A percentile compares a stretch with the other conserved stretches of the same genome.
Conservation (phyloP, 1,139 yeast species). For the Meyerozyma athensensis region DNA sequence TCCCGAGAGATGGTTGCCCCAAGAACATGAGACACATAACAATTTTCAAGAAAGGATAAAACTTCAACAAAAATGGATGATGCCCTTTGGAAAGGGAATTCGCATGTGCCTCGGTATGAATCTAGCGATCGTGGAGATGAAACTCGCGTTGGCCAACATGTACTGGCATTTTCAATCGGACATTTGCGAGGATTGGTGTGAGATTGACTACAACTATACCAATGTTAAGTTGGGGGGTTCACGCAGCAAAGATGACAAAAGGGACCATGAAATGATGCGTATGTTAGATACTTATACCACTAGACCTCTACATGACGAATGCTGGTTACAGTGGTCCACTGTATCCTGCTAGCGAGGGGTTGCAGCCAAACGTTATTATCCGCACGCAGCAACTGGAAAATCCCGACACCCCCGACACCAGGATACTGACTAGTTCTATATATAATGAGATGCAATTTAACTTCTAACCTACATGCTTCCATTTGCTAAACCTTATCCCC, state of each 20-base stretch:
- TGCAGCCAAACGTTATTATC: conserved; percentile 1
- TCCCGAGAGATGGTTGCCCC: conserved; percentile 60
- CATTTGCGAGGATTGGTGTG: conserved; percentile 43
- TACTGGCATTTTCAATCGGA: conserved; percentile 43
- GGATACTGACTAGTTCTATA: conserved; percentile 1
- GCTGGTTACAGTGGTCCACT: conserved; percentile 43
- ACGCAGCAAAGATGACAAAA: conserved; percentile 11
- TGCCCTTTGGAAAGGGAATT: conserved; percentile 73
- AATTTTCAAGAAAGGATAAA: conserved; percentile 36
- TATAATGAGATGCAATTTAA: background rate
- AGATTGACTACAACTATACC: conserved; percentile 11
- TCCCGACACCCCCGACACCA: conserved; percentile 4
- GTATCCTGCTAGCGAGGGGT: background rate
- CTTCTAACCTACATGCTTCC: conserved; percentile 33
- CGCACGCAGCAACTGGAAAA: background rate
- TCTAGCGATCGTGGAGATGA: conserved; percentile 64
- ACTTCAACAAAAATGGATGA: conserved; percentile 49
- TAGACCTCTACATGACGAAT: conserved; percentile 46
- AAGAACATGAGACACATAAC: conserved; percentile 25
- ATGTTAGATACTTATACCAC: conserved; percentile 53
- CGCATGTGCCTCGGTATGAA: conserved; percentile 75
- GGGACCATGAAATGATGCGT: conserved; percentile 45
- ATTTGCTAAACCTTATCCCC: conserved; percentile 44
- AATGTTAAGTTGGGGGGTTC: conserved; percentile 18
- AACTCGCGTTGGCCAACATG: conserved; percentile 49